Conservation (phyloP, 306 rosid species). For the Pyrus communis region DNA sequence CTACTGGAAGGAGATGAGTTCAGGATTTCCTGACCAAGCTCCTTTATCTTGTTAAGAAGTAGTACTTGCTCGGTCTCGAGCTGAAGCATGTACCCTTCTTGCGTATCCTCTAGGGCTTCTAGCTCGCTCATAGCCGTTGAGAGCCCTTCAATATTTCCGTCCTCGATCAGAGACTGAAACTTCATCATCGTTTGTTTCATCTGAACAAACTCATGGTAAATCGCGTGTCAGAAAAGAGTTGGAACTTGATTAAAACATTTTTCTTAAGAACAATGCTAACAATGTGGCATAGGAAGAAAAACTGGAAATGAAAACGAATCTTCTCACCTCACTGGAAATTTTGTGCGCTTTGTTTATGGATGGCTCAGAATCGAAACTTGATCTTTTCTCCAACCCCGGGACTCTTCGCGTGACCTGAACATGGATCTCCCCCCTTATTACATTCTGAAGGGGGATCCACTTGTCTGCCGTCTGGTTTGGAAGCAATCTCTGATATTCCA, state of each 20-base stretch:
- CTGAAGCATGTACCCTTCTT: constrained; percentile 62
- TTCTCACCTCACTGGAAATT: constrained; percentile 65
- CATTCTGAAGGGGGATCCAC: constrained; percentile 98
- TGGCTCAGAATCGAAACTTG: constrained; percentile 56
- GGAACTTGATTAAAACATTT: not conserved
- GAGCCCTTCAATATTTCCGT: constrained; percentile 61
- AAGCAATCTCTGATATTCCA: constrained; percentile 80
- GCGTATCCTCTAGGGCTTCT: constrained; percentile 64
- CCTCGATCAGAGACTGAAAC: constrained; percentile 51
- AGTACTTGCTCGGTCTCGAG: constrained; percentile 83
- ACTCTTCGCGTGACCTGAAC: constrained; percentile 78
- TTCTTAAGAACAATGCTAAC: not conserved
- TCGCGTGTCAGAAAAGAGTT: not conserved
- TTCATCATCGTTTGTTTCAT: constrained; percentile 64
- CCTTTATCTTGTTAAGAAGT: constrained; percentile 74
- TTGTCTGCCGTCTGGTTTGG: constrained; percentile 73
- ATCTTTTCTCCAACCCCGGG: constrained; percentile 53
- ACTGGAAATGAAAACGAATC: not conserved
- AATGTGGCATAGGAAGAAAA: not conserved
- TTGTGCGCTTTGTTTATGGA: constrained; percentile 63
- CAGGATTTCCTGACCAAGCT: constrained; percentile 69
- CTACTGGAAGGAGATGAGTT: constrained; percentile 49
- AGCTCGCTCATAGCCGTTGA: constrained; percentile 53
- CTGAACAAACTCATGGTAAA: constrained; percentile 32
- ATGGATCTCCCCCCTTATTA: constrained; percentile 83